Evolutionary conservation across 805 yeast species (phyloP).

Genomic region (Schwanniomyces polymorphus): DNA sequence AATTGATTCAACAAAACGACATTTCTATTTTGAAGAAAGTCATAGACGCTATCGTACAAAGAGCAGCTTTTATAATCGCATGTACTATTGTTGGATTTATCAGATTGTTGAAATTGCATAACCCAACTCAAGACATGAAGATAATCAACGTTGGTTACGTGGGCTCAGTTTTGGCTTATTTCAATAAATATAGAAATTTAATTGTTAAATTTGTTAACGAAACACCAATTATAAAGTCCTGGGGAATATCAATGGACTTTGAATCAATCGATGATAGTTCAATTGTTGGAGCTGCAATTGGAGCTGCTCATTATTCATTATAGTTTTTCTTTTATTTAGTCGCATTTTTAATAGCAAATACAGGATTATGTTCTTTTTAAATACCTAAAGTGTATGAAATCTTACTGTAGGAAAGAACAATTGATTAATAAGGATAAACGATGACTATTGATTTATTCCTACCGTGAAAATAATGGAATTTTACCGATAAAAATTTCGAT

Average conservation of each 20-base stretch:
- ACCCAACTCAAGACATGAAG: slow-evolving; percentile 16
- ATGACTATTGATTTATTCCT: too few relatives aligned
- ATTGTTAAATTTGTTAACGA: slow-evolving; percentile 22
- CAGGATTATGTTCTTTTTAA: background rate
- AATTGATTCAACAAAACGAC: slow-evolving; percentile 22
- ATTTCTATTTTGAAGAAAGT: slow-evolving; percentile 25
- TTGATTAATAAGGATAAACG: too few relatives aligned
- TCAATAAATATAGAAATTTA: slow-evolving; percentile 34
- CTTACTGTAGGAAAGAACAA: too few relatives aligned
- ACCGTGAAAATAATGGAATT: too few relatives aligned
- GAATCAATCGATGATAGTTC: slow-evolving; percentile 46
- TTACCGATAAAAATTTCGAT: too few relatives aligned
- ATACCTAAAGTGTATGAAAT: too few relatives aligned
- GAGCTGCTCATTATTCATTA: slow-evolving; percentile 39
- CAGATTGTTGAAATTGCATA: slow-evolving; percentile 22
- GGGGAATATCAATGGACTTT: slow-evolving; percentile 36
- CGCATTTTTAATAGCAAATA: background rate
- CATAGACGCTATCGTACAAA: slow-evolving; percentile 36
- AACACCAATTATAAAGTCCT: slow-evolving; percentile 18
- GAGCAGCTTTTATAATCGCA: slow-evolving; percentile 48
- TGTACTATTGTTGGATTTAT: slow-evolving; percentile 39
- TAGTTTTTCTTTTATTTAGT: background rate
- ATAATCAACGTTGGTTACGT: slow-evolving; percentile 44
- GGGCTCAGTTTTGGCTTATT: slow-evolving; percentile 52
- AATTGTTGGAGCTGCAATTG: slow-evolving; percentile 55